phyloP scores from a whole-genome alignment of 306 rosid species.

The Pyrus betulifolia region DNA sequence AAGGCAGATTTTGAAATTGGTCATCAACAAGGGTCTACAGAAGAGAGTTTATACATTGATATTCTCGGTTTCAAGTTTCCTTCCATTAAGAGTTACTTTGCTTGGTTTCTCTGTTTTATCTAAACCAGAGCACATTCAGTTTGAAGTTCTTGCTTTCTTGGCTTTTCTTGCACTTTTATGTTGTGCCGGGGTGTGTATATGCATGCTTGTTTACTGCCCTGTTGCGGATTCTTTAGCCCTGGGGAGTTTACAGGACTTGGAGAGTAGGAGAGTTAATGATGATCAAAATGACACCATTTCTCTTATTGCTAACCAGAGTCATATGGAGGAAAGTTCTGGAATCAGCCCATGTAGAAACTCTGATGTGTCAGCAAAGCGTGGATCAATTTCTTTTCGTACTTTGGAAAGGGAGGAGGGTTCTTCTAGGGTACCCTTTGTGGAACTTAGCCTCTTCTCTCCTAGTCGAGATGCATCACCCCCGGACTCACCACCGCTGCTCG shows the following conservation, averaged over 20 bases:
- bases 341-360: constrained; percentile 59
- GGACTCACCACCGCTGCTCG: constrained; percentile 73
- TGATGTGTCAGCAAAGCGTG: constrained; percentile 64
- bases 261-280: constrained; percentile 52
- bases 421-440: constrained; percentile 72
- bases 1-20: constrained; percentile 86
- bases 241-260: constrained; percentile 75
- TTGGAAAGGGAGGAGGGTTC: constrained; percentile 55
- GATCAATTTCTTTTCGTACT: constrained; percentile 82
- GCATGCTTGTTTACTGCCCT: constrained; percentile 88
- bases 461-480: constrained; percentile 60
- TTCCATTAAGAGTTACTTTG: constrained; percentile 85
- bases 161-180: constrained; percentile 85
- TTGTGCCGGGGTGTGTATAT: constrained; percentile 80
- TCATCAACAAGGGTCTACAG: constrained; percentile 92
- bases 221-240: constrained; percentile 86
- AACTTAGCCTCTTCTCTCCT: constrained; percentile 87
- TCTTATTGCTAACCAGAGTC: constrained; percentile 76
- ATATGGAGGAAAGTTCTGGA: constrained; percentile 45
- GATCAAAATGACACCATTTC: constrained; percentile 65
- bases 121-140: constrained; percentile 63
- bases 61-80: constrained; percentile 76
- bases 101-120: constrained; percentile 86
- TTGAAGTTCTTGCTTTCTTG: constrained; percentile 81
- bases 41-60: constrained; percentile 85